Percentiles rank a stretch among this genome's conserved stretches.
Evolutionary conservation across 257 asterid species (phyloP).

Genomic region (Ajuga chamaepitys): DNA sequence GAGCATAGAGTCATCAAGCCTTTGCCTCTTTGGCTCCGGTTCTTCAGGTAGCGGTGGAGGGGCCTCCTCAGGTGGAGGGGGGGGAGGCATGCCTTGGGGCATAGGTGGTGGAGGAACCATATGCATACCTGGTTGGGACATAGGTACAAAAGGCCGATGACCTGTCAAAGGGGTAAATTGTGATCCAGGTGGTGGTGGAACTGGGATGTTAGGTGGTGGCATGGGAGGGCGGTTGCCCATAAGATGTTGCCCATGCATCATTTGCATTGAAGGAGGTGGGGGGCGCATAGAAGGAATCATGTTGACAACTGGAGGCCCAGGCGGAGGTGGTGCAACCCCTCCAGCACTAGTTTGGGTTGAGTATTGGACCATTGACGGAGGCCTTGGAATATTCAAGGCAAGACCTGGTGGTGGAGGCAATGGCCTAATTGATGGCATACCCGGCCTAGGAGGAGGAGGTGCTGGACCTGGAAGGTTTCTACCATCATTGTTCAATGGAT

Average conservation of each 20-base stretch:
- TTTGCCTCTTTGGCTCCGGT: conserved; percentile 92
- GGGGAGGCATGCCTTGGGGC: conserved; percentile 78
- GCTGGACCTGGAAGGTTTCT: conserved; percentile 77
- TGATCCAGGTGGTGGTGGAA: conserved; percentile 84
- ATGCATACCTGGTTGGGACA: conserved; percentile 71
- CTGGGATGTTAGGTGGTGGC: conserved; percentile 45
- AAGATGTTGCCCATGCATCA: conserved; percentile 62
- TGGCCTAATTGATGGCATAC: conserved; percentile 64
- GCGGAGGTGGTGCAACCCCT: conserved; percentile 49
- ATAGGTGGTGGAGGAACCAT: conserved; percentile 77
- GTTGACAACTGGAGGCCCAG: conserved; percentile 53
- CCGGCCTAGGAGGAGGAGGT: conserved; percentile 77
- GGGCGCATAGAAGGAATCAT: conserved; percentile 58
- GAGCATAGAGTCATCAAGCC: conserved; percentile 73
- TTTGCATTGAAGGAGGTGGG: conserved; percentile 61
- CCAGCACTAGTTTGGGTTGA: conserved; percentile 37
- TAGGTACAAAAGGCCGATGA: conserved; percentile 42
- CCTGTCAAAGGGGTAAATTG: conserved; percentile 66
- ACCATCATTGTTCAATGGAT: conserved; percentile 37
- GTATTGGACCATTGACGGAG: conserved; percentile 50
- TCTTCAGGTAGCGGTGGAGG: conserved; percentile 97
- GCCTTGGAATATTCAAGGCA: conserved; percentile 71
- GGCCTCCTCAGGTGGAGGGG: conserved; percentile 93
- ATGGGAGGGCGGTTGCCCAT: conserved; percentile 66
- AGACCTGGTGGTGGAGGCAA: conserved; percentile 91